A percentile compares a stretch with the other conserved stretches of the same genome.
Evolutionary conservation across 305 asterid species (phyloP).

Genomic region (Ilex paraguariensis): DNA sequence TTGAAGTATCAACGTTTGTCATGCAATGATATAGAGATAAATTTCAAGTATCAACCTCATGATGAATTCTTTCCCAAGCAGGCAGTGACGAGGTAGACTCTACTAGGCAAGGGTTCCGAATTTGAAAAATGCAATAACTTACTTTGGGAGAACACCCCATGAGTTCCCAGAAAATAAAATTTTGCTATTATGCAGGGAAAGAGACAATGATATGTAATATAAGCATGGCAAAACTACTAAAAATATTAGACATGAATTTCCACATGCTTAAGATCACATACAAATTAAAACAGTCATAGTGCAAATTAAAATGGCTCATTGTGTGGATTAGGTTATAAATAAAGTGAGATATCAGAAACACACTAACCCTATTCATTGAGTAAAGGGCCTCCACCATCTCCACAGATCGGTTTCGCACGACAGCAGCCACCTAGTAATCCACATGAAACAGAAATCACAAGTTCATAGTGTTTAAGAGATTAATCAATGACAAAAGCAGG

Average conservation of each 20-base stretch:
- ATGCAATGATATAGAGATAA: too few relatives aligned
- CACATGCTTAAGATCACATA: background rate
- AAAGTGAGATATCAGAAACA: conserved; percentile 14
- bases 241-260: too few relatives aligned
- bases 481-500: conserved; percentile 11
- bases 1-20: too few relatives aligned
- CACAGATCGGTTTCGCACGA: conserved; percentile 56
- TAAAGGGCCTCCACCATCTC: conserved; percentile 93
- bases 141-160: too few relatives aligned
- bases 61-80: too few relatives aligned
- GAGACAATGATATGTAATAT: too few relatives aligned
- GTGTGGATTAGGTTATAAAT: background rate
- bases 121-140: too few relatives aligned
- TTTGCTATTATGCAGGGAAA: too few relatives aligned
- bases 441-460: conserved; percentile 16
- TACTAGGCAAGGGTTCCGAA: too few relatives aligned
- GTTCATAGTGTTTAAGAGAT: conserved; percentile 17
- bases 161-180: too few relatives aligned
- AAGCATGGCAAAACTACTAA: background rate
- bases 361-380: conserved; percentile 71
- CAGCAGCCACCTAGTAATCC: conserved; percentile 61
- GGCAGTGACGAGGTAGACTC: too few relatives aligned
- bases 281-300: background rate
- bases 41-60: too few relatives aligned
- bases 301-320: background rate